A percentile compares a stretch with the other conserved stretches of the same genome.
phyloP scores from a whole-genome alignment of 2,329 filamentous ascomycete genomes.

The Diaporthe sp. region DNA sequence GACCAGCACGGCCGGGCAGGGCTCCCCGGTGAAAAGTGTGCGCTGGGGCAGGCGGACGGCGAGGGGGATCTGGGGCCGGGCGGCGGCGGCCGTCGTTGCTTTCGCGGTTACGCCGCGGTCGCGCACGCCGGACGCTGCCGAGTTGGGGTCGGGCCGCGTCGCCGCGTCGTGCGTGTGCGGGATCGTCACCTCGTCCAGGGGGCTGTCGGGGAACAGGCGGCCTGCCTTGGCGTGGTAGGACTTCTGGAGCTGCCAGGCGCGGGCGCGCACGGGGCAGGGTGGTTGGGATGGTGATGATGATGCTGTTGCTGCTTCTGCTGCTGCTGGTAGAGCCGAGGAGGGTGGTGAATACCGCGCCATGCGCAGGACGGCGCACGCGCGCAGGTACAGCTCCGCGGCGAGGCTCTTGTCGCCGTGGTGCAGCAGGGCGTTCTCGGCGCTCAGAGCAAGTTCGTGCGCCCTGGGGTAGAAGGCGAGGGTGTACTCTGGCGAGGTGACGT shows the following conservation, averaged over 20 bases:
- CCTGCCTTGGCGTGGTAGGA: conserved; percentile 71
- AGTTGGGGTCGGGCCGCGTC: neutral
- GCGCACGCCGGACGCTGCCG: neutral
- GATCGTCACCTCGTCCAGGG: conserved; percentile 73
- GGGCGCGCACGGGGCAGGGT: conserved; percentile 63
- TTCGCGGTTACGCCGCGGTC: neutral
- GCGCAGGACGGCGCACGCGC: conserved; percentile 78
- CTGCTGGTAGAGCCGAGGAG: neutral
- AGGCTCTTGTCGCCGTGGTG: conserved; percentile 62
- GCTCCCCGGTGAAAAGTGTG: conserved; percentile 47
- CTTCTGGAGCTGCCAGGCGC: conserved; percentile 78
- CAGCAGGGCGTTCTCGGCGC: conserved; percentile 64
- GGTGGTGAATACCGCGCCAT: conserved; percentile 76
- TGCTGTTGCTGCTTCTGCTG: neutral
- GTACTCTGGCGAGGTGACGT: conserved; percentile 76
- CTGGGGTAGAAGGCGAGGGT: conserved; percentile 74
- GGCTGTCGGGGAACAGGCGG: conserved; percentile 62
- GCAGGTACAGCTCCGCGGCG: conserved; percentile 72
- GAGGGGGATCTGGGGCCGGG: conserved; percentile 64
- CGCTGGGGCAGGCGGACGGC: conserved; percentile 72
- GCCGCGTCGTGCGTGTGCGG: conserved; percentile 61
- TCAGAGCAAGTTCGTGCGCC: conserved; percentile 68
- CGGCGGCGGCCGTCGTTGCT: neutral
- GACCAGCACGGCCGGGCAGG: conserved; percentile 65
- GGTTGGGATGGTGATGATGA: conserved; percentile 53